Percentiles rank a stretch among this genome's conserved stretches.
Conservation (phyloP, 1,284 basidiomycete species). For the Sphaerobolus stellatus region DNA sequence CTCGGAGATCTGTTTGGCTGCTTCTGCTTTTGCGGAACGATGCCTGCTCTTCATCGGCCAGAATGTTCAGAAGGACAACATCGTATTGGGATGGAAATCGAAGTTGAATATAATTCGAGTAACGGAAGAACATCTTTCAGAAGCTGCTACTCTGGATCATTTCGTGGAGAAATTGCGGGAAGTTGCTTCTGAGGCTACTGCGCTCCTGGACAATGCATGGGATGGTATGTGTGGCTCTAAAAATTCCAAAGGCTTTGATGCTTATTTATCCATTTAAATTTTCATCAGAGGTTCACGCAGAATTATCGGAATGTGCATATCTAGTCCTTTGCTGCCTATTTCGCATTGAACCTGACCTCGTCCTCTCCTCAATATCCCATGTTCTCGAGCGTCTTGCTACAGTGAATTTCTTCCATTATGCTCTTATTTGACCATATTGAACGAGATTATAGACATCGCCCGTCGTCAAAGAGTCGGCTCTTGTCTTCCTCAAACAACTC, state of each 20-base stretch:
- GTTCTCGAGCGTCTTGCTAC: slow-evolving; percentile 50
- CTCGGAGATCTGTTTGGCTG: slow-evolving; percentile 34
- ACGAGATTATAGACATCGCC: slow-evolving; percentile 5
- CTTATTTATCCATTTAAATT: neutral
- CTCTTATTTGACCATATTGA: neutral
- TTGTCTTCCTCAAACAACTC: slow-evolving; percentile 47
- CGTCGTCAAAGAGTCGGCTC: slow-evolving; percentile 16
- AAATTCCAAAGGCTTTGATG: neutral
- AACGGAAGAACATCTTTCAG: slow-evolving; percentile 46
- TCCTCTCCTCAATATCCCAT: slow-evolving; percentile 45
- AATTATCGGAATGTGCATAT: slow-evolving; percentile 33
- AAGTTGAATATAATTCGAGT: slow-evolving; percentile 41
- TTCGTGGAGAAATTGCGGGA: neutral
- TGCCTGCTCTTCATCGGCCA: slow-evolving; percentile 48
- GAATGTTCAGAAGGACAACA: slow-evolving; percentile 31
- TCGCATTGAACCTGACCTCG: slow-evolving; percentile 61
- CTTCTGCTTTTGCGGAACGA: slow-evolving; percentile 39
- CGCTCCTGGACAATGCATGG: slow-evolving; percentile 12
- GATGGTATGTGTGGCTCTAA: slow-evolving; percentile 10
- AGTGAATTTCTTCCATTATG: slow-evolving; percentile 34
- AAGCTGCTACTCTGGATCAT: neutral
- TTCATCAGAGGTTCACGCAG: neutral
- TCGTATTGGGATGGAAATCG: slow-evolving; percentile 37
- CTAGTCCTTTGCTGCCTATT: slow-evolving; percentile 37
- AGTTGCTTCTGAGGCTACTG: neutral